A percentile compares a stretch with the other conserved stretches of the same genome.
phyloP scores from a whole-genome alignment of 495 filamentous ascomycete genomes.

The Annulohypoxylon maeteangense region DNA sequence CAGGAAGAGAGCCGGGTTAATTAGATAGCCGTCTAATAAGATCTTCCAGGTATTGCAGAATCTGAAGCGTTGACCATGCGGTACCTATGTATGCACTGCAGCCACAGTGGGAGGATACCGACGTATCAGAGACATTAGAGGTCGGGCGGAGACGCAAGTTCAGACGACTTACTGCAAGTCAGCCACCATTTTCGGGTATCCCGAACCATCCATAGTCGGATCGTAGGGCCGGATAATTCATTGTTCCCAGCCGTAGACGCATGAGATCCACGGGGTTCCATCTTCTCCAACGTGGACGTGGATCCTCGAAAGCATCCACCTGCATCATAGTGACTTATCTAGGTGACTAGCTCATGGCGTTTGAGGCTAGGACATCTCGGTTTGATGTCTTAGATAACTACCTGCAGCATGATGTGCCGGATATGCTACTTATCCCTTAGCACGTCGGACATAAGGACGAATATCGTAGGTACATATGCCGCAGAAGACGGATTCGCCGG shows the following conservation, averaged over 20 bases:
- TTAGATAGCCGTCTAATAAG: conserved; percentile 37
- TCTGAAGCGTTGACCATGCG: conserved; percentile 16
- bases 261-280: background rate
- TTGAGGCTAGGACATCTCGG: conserved; percentile 6
- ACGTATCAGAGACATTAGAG: conserved; percentile 13
- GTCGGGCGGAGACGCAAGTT: conserved; percentile 31
- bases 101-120: conserved; percentile 21
- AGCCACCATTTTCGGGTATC: conserved; percentile 42
- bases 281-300: conserved; percentile 3
- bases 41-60: conserved; percentile 43
- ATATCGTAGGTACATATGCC: conserved; percentile 8
- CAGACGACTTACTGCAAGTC: conserved; percentile 28
- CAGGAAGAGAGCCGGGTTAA: conserved; percentile 27
- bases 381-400: conserved; percentile 6
- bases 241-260: conserved; percentile 15
- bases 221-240: conserved; percentile 19
- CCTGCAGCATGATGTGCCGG: background rate
- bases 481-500: conserved; percentile 36
- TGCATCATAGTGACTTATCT: background rate
- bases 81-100: conserved; percentile 17
- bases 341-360: conserved; percentile 6
- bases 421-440: background rate
- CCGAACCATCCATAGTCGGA: conserved; percentile 14
- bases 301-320: background rate
- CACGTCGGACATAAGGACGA: conserved; percentile 5